Conservation (phyloP, 306 rosid species). For the Sphenostylis stenocarpa region DNA sequence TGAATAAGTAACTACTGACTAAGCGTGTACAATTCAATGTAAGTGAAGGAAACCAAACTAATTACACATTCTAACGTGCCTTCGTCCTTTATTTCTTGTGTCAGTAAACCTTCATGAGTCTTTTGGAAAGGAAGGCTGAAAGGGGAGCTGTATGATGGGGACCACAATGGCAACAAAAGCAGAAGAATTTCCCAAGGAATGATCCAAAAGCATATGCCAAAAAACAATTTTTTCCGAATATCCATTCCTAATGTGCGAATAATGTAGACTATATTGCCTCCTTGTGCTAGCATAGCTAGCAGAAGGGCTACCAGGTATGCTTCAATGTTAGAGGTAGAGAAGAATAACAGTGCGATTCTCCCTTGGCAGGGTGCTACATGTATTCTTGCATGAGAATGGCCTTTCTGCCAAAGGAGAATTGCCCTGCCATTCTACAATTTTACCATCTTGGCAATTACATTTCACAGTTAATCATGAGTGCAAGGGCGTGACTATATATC, state of each 20-base stretch:
- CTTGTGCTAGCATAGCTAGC: not conserved
- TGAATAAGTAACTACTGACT: not conserved
- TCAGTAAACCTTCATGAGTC: not conserved
- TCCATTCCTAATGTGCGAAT: slow-evolving; percentile 33
- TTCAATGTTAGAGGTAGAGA: not conserved
- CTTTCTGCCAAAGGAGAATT: slow-evolving; percentile 44
- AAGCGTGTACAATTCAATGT: not conserved
- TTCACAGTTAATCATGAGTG: not conserved
- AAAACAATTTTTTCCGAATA: slow-evolving; percentile 19
- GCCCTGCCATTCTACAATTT: slow-evolving; percentile 37
- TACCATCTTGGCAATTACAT: slow-evolving; percentile 1
- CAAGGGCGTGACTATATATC: not conserved
- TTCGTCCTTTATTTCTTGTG: not conserved
- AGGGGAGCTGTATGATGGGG: slow-evolving; percentile 14
- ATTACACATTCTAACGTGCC: not conserved
- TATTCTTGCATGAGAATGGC: not conserved
- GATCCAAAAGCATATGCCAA: slow-evolving; percentile 36
- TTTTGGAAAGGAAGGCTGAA: not conserved
- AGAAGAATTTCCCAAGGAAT: slow-evolving; percentile 26
- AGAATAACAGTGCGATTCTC: slow-evolving; percentile 42
- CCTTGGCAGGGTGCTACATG: slow-evolving; percentile 30
- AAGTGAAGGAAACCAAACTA: not conserved
- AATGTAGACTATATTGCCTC: slow-evolving; percentile 6
- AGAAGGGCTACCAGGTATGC: not conserved
- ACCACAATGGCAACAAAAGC: slow-evolving; percentile 21